These are phyloP conservation scores for Escovopsis weberi DNA, from an alignment of 2,329 filamentous ascomycete species.

Conservation along the genomic window DNA sequence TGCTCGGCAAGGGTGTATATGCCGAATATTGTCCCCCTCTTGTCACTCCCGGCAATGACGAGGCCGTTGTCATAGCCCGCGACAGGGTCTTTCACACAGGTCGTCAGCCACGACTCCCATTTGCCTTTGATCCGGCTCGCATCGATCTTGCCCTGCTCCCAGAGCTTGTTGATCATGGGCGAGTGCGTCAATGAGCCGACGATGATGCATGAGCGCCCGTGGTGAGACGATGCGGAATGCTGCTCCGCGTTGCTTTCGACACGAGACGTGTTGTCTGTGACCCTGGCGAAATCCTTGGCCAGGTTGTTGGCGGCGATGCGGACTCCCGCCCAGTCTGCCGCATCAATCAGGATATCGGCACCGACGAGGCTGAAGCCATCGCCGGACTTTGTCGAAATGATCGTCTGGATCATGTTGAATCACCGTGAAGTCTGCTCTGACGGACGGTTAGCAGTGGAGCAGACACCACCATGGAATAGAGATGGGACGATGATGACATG, in stretches of 20 bases:
- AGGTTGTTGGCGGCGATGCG: conserved; percentile 20
- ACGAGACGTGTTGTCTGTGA: conserved; percentile 7
- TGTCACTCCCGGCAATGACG: conserved; percentile 43
- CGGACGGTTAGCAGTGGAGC: no score
- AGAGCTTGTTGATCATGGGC: conserved; percentile 7
- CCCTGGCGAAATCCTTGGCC: conserved; percentile 14
- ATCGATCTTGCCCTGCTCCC: conserved; percentile 10
- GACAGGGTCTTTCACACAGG: conserved; percentile 31
- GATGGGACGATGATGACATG: no score
- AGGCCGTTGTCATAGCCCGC: conserved; percentile 28
- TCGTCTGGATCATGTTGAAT: conserved; percentile 12
- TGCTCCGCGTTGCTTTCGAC: conserved; percentile 5
- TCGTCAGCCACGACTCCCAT: conserved; percentile 41
- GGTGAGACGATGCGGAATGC: neutral
- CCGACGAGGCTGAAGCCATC: conserved; percentile 15
- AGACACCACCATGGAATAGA: no score
- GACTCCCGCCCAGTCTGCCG: conserved; percentile 17
- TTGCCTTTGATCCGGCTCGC: conserved; percentile 21
- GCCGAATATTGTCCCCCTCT: conserved; percentile 45
- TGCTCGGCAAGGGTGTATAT: conserved; percentile 46
- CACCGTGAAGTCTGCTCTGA: no score
- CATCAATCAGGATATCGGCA: conserved; percentile 16
- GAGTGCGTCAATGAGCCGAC: conserved; percentile 12
- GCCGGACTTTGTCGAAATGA: conserved; percentile 12
- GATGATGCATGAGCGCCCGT: conserved; percentile 9